phyloP scores from a whole-genome alignment of 805 yeast species.

The Zygosaccharomyces bisporus region DNA sequence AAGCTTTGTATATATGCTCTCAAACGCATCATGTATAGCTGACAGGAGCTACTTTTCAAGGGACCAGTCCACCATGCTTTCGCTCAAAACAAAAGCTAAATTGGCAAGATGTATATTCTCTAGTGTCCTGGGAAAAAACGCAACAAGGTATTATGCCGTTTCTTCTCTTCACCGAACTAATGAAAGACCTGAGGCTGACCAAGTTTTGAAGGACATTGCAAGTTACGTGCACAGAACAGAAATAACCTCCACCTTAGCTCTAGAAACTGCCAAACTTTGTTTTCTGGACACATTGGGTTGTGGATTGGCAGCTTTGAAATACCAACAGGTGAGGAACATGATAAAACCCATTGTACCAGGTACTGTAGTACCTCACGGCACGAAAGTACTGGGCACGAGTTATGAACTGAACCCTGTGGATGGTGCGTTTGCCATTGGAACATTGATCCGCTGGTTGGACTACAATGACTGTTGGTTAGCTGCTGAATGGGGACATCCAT shows the following conservation, averaged over 20 bases:
- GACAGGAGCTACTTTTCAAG: neutral
- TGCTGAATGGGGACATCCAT: conserved; percentile 70
- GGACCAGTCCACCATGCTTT: neutral
- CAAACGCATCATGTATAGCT: neutral
- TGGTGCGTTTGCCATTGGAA: conserved; percentile 56
- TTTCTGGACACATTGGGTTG: conserved; percentile 57
- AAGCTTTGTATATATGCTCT: neutral
- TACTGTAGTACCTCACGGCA: conserved; percentile 50
- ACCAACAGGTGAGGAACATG: conserved; percentile 45
- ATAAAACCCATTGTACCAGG: conserved; percentile 59
- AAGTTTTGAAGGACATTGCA: conserved; percentile 47
- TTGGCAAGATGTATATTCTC: too few relatives aligned
- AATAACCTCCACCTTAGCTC: conserved; percentile 45
- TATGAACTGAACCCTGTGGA: conserved; percentile 52
- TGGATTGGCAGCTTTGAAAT: conserved; percentile 55
- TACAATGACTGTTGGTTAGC: conserved; percentile 65
- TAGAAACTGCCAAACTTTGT: conserved; percentile 53
- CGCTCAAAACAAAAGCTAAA: neutral
- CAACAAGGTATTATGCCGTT: neutral
- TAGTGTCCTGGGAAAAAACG: neutral
- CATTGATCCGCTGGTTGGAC: conserved; percentile 57
- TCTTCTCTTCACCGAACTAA: conserved; percentile 26
- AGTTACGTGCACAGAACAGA: conserved; percentile 46
- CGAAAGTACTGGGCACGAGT: conserved; percentile 52
- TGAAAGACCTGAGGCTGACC: conserved; percentile 50